These are phyloP conservation scores for Dryas drummondii DNA, from an alignment of 306 rosid species.

Conservation along the genomic window DNA sequence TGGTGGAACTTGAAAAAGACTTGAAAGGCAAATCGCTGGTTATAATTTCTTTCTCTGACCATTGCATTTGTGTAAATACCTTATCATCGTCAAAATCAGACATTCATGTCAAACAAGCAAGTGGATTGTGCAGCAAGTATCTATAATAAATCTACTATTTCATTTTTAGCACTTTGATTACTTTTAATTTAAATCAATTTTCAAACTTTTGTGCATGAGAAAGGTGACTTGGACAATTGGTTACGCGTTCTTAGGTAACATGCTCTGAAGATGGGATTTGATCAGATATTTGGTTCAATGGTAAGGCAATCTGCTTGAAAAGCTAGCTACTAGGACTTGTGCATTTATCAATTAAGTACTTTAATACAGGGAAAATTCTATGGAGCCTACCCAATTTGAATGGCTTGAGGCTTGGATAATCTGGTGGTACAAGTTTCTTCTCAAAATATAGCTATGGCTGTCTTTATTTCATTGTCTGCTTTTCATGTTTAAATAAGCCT, in stretches of 20 bases:
- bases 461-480: background rate
- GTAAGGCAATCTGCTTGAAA: background rate
- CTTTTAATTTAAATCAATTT: background rate
- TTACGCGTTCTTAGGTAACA: background rate
- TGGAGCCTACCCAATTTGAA: background rate
- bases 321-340: background rate
- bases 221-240: background rate
- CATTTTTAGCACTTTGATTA: conserved; percentile 8
- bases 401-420: background rate
- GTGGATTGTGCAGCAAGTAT: conserved; percentile 54
- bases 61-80: conserved; percentile 82
- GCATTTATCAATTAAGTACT: background rate
- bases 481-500: background rate
- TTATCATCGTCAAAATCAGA: conserved; percentile 49
- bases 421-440: background rate
- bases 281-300: background rate
- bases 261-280: background rate
- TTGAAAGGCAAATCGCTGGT: conserved; percentile 31
- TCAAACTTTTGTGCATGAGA: background rate
- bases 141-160: conserved; percentile 52
- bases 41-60: conserved; percentile 48
- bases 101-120: conserved; percentile 69
- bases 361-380: background rate
- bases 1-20: conserved; percentile 59
- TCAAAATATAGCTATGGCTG: background rate